Conservation (phyloP, 768 basidiomycete genomes). For the Pilatotrama ljubarskyi region DNA sequence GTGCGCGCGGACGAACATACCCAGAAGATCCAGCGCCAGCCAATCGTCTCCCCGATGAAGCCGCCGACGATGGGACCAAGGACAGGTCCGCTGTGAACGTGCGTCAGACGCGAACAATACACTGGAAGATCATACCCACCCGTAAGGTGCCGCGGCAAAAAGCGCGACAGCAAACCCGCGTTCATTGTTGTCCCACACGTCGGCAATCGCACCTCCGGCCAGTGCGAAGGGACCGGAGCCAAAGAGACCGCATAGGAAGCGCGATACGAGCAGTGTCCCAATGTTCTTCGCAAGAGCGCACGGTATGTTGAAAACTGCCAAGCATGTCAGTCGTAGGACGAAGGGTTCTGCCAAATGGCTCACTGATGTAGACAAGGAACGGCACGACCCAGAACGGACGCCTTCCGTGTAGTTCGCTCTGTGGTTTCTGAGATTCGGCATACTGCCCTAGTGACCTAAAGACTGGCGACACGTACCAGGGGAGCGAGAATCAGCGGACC, state of each 20-base stretch:
- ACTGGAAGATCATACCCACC: background rate
- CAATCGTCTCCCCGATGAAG: slow-evolving; percentile 42
- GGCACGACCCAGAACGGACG: slow-evolving; percentile 40
- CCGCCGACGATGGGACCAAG: slow-evolving; percentile 55
- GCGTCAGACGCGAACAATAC: background rate
- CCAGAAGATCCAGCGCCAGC: slow-evolving; percentile 42
- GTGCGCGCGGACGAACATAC: background rate
- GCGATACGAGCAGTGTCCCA: slow-evolving; percentile 40
- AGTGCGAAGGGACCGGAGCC: slow-evolving; percentile 40
- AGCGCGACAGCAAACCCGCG: slow-evolving; percentile 43
- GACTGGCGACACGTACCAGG: slow-evolving; percentile 15
- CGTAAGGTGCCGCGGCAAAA: slow-evolving; percentile 43
- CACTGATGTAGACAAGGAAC: slow-evolving; percentile 38
- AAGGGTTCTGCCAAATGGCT: background rate
- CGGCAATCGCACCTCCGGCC: slow-evolving; percentile 36
- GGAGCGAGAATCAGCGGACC: slow-evolving; percentile 35
- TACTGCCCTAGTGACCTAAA: slow-evolving; percentile 25
- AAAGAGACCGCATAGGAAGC: slow-evolving; percentile 43
- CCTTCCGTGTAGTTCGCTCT: slow-evolving; percentile 43
- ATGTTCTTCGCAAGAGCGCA: slow-evolving; percentile 42
- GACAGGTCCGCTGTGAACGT: slow-evolving; percentile 34
- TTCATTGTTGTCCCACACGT: slow-evolving; percentile 38
- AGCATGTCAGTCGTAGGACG: background rate
- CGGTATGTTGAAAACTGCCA: slow-evolving; percentile 39
- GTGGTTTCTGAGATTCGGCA: slow-evolving; percentile 22